Evolutionary conservation across 2,329 filamentous ascomycete species (phyloP).

Genomic region (Fusarium devonianum): DNA sequence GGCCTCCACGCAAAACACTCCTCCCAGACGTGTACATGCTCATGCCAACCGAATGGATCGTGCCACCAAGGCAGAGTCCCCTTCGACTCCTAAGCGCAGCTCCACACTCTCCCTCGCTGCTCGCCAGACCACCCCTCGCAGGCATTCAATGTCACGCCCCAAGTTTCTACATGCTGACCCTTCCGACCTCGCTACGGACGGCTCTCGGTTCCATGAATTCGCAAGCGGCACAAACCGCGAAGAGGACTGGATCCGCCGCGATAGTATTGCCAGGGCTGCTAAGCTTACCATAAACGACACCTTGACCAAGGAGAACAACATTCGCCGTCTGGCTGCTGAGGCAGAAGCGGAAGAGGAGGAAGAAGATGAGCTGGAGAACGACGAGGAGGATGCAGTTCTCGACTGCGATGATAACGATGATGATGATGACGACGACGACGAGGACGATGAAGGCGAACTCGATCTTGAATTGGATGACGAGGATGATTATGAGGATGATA

Average conservation of each 20-base stretch:
- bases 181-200: conserved; percentile 60
- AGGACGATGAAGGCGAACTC: conserved; percentile 59
- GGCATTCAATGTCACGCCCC: conserved; percentile 41
- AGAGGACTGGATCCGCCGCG: conserved; percentile 87
- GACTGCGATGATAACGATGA: conserved; percentile 53
- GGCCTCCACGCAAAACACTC: conserved; percentile 50
- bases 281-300: conserved; percentile 91
- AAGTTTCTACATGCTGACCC: conserved; percentile 61
- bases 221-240: conserved; percentile 81
- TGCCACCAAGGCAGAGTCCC: conserved; percentile 36
- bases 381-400: conserved; percentile 49
- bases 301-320: conserved; percentile 85
- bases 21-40: conserved; percentile 40
- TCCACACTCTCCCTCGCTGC: conserved; percentile 34
- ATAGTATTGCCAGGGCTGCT: conserved; percentile 66
- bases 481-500: conserved; percentile 63
- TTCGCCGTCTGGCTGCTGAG: conserved; percentile 85
- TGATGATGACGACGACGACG: conserved; percentile 56
- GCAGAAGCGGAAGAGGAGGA: conserved; percentile 85
- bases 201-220: conserved; percentile 85
- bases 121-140: conserved; percentile 37
- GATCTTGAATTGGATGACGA: conserved; percentile 59
- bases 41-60: conserved; percentile 11
- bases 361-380: conserved; percentile 62
- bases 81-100: conserved; percentile 45